phyloP scores from a whole-genome alignment of 2,329 filamentous ascomycete species.

The Arthrobotrys iridis region DNA sequence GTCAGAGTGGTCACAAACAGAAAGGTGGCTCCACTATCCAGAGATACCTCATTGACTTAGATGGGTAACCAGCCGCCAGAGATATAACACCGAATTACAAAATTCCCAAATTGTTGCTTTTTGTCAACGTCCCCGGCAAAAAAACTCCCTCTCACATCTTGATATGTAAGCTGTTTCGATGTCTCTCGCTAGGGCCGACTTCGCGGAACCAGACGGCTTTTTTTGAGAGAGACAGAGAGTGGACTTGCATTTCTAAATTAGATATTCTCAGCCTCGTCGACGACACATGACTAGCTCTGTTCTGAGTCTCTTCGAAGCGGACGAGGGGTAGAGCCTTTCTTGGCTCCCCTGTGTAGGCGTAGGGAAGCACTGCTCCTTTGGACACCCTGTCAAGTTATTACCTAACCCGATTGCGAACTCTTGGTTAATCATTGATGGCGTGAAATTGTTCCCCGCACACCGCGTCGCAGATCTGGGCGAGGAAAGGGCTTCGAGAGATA shows the following conservation, averaged over 20 bases:
- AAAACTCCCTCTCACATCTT: constrained; percentile 10
- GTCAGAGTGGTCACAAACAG: not conserved
- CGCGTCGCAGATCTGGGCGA: constrained; percentile 1
- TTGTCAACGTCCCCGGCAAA: constrained; percentile 21
- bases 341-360: not conserved
- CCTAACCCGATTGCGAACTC: constrained; percentile 51
- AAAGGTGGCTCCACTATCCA: constrained; percentile 18
- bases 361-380: constrained; percentile 10
- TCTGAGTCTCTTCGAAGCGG: constrained; percentile 32
- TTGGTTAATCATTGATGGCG: constrained; percentile 7
- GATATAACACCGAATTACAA: constrained; percentile 10
- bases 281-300: constrained; percentile 32
- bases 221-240: not conserved
- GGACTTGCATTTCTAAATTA: constrained; percentile 33
- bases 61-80: not conserved
- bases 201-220: constrained; percentile 41
- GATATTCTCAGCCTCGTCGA: constrained; percentile 43
- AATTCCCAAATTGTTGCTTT: not conserved
- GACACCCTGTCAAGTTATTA: constrained; percentile 50
- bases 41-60: constrained; percentile 6
- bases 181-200: constrained; percentile 45
- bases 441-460: constrained; percentile 8
- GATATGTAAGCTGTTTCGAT: not conserved
- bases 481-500: constrained; percentile 15
- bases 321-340: not conserved